Percentiles rank a stretch among this genome's conserved stretches.
These are phyloP conservation scores for Vigna hirtella DNA, from an alignment of 306 rosid genomes.

Conservation along the genomic window DNA sequence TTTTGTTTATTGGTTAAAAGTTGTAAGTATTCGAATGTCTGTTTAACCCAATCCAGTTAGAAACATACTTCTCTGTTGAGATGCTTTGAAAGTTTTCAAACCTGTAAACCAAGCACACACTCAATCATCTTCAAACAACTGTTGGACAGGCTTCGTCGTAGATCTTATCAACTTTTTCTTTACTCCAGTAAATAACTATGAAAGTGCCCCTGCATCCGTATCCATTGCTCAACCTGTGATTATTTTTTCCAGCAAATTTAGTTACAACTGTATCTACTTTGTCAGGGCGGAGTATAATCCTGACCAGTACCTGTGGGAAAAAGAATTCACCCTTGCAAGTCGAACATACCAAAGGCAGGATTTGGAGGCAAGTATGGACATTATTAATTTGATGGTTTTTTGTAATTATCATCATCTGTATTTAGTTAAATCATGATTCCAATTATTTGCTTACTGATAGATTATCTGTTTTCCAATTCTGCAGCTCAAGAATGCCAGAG, in stretches of 20 bases:
- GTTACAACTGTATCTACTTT: slow-evolving; percentile 41
- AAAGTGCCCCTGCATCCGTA: slow-evolving; percentile 19
- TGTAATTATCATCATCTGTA: slow-evolving; percentile 36
- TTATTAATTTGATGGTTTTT: slow-evolving; percentile 45
- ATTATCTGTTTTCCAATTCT: slow-evolving; percentile 45
- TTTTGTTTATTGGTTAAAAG: neutral
- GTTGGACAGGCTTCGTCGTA: slow-evolving; percentile 15
- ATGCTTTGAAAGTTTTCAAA: neutral
- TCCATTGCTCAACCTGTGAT: slow-evolving; percentile 21
- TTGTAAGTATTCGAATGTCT: neutral
- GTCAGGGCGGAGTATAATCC: slow-evolving; percentile 94
- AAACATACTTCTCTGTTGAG: neutral
- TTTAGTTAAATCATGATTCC: slow-evolving; percentile 37
- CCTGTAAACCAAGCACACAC: neutral
- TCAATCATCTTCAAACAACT: slow-evolving; percentile 29
- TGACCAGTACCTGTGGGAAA: slow-evolving; percentile 97
- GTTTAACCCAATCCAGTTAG: neutral
- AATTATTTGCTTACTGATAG: slow-evolving; percentile 40
- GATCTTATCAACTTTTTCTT: slow-evolving; percentile 1
- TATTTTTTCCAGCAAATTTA: slow-evolving; percentile 32
- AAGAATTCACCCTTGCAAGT: slow-evolving; percentile 87
- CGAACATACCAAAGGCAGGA: slow-evolving; percentile 90
- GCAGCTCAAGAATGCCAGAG: slow-evolving; percentile 90
- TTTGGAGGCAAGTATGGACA: slow-evolving; percentile 95
- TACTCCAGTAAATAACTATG: slow-evolving; percentile 3